Base-by-base conservation (phyloP, 1,284 basidiomycete genomes). In the Lignosus rhinocerotis region DNA sequence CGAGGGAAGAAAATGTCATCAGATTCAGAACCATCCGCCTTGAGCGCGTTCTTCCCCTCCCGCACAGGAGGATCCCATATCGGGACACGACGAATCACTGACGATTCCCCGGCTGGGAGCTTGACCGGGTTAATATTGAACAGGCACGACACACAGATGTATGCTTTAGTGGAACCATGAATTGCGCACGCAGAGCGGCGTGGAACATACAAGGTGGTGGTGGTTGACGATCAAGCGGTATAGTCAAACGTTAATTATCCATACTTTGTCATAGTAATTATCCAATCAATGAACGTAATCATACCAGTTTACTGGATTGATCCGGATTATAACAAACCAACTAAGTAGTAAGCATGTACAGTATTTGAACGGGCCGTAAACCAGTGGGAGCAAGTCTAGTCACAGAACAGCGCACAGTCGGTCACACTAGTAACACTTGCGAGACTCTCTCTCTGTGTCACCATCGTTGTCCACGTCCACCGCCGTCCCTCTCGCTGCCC, bases 391-490 rank as follows among this genome's bases (percentile, higher is more conserved):
- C n/a, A n/a, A 10, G 36, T 16, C 36, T 16, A 16, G 21, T 44
- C 19, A 44, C 19, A 12, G 21, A 30, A 11, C 43, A 30, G 43
- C 39, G 43, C 43, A 45, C 43, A 45, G 43, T 16, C 43, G 25
- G 43, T 45, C 43, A 45, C 43, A 33, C 5, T 42, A 17, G 46
- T 38, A 44, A 32, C 42, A 32, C 21, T 12, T 34, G 4, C 2
- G 43, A 44, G 9, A 30, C 36, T 10, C 14, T 25, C 42, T 11
- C 19, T 49, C 17, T 5, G 12, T 10, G 60, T 60, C 48, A 43
- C 47, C 54, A 51, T 47, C 63, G 50, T 39, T 45, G 63, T 59
- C 63, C 46, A 59, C 61, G 56, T 60, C 58, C 60, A 51, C 59
- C 50, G 53, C 51, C 55, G 47, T 49, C 47, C 49, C 14, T 45